A percentile compares a stretch with the other conserved stretches of the same genome.
These are phyloP conservation scores for Ophiostoma sp. DNA, from an alignment of 2,329 filamentous ascomycete genomes.

Conservation along the genomic window DNA sequence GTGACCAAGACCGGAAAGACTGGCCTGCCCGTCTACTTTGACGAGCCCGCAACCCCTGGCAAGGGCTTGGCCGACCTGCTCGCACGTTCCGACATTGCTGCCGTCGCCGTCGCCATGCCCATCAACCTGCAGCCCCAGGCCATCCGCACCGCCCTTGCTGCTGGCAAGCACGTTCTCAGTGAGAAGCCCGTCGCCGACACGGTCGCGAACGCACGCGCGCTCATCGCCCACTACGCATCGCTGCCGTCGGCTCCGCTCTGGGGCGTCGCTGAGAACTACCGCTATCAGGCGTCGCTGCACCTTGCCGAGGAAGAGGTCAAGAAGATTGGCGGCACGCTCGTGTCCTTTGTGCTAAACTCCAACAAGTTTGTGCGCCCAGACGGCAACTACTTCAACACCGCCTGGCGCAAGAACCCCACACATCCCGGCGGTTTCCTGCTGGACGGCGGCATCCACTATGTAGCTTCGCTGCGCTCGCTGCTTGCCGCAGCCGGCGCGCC, in stretches of 20 bases:
- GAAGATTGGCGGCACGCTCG: conserved; percentile 31
- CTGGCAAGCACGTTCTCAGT: conserved; percentile 63
- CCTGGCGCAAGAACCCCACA: conserved; percentile 60
- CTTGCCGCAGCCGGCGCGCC: conserved; percentile 41
- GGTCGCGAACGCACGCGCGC: conserved; percentile 29
- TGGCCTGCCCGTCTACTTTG: conserved; percentile 50
- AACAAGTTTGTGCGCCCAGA: conserved; percentile 40
- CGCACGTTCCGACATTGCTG: conserved; percentile 48
- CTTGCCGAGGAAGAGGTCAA: conserved; percentile 28
- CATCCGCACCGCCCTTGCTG: conserved; percentile 54
- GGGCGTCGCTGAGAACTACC: conserved; percentile 67
- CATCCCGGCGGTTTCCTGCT: conserved; percentile 73
- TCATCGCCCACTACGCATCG: conserved; percentile 33
- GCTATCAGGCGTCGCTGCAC: conserved; percentile 38
- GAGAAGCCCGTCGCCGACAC: conserved; percentile 65
- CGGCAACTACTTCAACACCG: conserved; percentile 46
- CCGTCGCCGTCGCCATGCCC: conserved; percentile 56
- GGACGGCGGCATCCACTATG: conserved; percentile 68
- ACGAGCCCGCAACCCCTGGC: conserved; percentile 42
- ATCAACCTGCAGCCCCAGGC: conserved; percentile 55
- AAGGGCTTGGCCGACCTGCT: conserved; percentile 49
- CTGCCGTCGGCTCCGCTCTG: conserved; percentile 38
- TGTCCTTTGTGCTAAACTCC: conserved; percentile 39
- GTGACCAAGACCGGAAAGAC: conserved; percentile 31
- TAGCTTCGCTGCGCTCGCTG: conserved; percentile 57